Evolutionary conservation across 1,284 basidiomycete genomes (phyloP), one percentile per base, ranked within the genome.

Genomic region (Boletellus sp.): DNA sequence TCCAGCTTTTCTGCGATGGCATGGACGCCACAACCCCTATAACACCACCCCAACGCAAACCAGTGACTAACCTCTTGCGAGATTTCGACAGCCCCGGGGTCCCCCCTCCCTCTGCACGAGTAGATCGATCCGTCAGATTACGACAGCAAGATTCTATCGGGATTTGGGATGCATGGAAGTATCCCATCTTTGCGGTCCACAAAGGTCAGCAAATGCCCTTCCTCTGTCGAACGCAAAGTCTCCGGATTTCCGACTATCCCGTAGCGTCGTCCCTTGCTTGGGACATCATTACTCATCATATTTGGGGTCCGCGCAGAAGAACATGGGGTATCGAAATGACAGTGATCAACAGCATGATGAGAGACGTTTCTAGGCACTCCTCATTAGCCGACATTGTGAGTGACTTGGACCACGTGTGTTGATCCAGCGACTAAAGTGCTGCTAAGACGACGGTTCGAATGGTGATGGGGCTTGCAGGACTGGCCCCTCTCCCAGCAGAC

Each of bases 281-380:
- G 21, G 91, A 90, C 51, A 76, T 92, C 24, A 68, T 91, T 32
- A 76, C 78, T 8, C 84, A 93, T 64, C 81, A 84, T 58, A 70
- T 93, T 39, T 87, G 81, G 76, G 92, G 92, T 3, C 92, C 93
- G 2, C 82, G 86, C 36, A 85, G 83, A 63, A 87, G 88, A 66
- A 86, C 87, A 5, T 95, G 92, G 92, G 90, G 91, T 0, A 82
- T 95, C 47, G 87, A 93, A 66, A 91, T 93, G 89, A 91, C 90
- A 1, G 75, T 92, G 21, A 77, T 92, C 18, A 88, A 87, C 8
- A 84, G 84, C 51, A 77, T 97, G 59, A 90, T 97, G 79, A 84
- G 95, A 52, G 91, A 93, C 50, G 82, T 91, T 22, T 86, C 87
- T 10, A 78, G 82, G 40, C 91, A 97, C 67, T 89, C 91, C 11